Conservation (phyloP, 2,329 filamentous ascomycete genomes). For the Alternaria brassicicola region DNA sequence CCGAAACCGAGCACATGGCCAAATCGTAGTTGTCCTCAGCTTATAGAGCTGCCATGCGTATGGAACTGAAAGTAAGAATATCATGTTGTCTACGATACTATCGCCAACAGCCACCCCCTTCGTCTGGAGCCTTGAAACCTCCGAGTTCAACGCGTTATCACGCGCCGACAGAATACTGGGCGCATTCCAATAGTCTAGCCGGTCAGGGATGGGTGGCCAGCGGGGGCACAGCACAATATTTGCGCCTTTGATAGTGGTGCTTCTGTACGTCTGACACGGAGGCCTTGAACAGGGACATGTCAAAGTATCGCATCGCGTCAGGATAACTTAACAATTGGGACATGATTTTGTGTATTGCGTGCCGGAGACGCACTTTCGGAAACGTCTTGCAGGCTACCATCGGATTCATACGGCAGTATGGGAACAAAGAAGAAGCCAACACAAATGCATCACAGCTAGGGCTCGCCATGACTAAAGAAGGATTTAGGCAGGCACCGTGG, state of each 20-base stretch:
- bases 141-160: not conserved
- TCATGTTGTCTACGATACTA: constrained; percentile 32
- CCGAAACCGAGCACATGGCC: constrained; percentile 33
- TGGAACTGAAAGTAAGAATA: constrained; percentile 34
- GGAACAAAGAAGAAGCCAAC: not conserved
- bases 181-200: not conserved
- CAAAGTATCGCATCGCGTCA: not conserved
- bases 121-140: not conserved
- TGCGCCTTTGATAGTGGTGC: not conserved
- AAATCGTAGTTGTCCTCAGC: constrained; percentile 25
- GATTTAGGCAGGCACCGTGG: constrained; percentile 6
- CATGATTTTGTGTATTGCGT: not conserved
- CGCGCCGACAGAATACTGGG: not conserved
- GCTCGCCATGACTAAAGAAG: not conserved
- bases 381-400: not conserved
- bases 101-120: constrained; percentile 29
- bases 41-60: constrained; percentile 36
- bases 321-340: not conserved
- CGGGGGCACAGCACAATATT: not conserved
- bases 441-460: not conserved
- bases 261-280: not conserved
- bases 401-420: not conserved
- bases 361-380: not conserved
- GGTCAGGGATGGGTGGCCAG: constrained; percentile 1
- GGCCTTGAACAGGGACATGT: not conserved